phyloP scores from a whole-genome alignment of 2,329 filamentous ascomycete species.

The Ceratocystis albifundus region DNA sequence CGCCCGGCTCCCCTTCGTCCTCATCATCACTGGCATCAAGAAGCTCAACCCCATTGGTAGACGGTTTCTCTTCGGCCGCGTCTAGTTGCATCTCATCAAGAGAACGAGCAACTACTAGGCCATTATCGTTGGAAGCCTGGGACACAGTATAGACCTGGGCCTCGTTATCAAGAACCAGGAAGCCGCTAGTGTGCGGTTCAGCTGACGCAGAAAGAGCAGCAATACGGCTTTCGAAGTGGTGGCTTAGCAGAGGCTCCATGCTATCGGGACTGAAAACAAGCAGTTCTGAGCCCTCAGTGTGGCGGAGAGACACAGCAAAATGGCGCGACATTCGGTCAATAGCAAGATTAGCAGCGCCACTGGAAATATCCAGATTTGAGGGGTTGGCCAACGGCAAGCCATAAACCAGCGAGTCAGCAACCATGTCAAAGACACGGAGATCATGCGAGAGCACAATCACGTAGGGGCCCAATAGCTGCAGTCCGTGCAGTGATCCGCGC shows the following conservation, averaged over 20 bases:
- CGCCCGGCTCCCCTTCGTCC: slow-evolving; percentile 28
- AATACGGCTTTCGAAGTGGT: slow-evolving; percentile 46
- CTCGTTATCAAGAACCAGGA: slow-evolving; percentile 61
- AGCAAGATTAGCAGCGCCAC: slow-evolving; percentile 53
- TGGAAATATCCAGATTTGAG: slow-evolving; percentile 32
- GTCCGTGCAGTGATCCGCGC: slow-evolving; percentile 50
- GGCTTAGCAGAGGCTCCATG: slow-evolving; percentile 47
- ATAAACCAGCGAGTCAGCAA: slow-evolving; percentile 62
- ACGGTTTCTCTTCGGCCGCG: slow-evolving; percentile 27
- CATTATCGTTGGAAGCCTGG: slow-evolving; percentile 46
- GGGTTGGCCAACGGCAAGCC: slow-evolving; percentile 41
- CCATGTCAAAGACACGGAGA: slow-evolving; percentile 72
- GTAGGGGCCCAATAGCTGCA: slow-evolving; percentile 61
- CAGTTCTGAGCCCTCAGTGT: slow-evolving; percentile 42
- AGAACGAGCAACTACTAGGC: slow-evolving; percentile 43
- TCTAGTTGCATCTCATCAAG: slow-evolving; percentile 44
- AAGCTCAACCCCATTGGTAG: slow-evolving; percentile 29
- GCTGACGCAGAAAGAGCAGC: slow-evolving; percentile 44
- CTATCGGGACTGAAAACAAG: slow-evolving; percentile 55
- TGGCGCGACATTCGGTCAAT: slow-evolving; percentile 54
- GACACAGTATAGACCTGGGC: slow-evolving; percentile 57
- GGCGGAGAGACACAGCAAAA: slow-evolving; percentile 51
- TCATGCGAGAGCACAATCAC: slow-evolving; percentile 64
- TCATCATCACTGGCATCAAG: slow-evolving; percentile 35
- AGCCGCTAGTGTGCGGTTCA: slow-evolving; percentile 51